Conservation (phyloP, 2,329 filamentous ascomycete species). For the Pseudogymnoascus sp. region DNA sequence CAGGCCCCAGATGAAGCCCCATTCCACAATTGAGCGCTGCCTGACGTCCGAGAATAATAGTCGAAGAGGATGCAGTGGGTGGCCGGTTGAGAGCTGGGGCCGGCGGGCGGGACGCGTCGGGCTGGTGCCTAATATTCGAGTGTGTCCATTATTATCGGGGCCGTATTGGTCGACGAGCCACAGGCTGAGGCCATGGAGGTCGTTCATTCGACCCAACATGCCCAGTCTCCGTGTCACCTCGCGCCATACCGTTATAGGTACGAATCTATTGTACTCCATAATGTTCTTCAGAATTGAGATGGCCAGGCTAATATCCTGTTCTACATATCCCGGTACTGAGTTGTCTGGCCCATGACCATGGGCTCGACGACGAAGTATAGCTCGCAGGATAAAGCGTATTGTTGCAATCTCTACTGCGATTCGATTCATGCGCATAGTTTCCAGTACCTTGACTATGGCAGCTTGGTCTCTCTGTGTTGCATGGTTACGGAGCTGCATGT, state of each 20-base stretch:
- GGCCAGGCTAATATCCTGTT: conserved; percentile 32
- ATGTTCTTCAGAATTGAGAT: conserved; percentile 43
- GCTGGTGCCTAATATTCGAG: conserved; percentile 9
- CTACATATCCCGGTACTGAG: conserved; percentile 12
- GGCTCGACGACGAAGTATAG: conserved; percentile 34
- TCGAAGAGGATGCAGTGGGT: conserved; percentile 30
- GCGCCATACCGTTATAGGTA: conserved; percentile 43
- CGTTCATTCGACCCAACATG: conserved; percentile 45
- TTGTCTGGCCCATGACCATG: conserved; percentile 19
- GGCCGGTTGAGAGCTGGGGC: conserved; percentile 16
- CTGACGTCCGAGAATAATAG: conserved; percentile 37
- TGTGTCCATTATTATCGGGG: conserved; percentile 10
- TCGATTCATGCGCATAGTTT: conserved; percentile 43
- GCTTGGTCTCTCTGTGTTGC: conserved; percentile 29
- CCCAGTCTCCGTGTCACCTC: conserved; percentile 55
- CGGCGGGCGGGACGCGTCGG: conserved; percentile 14
- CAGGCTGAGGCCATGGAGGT: conserved; percentile 46
- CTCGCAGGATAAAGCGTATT: conserved; percentile 36
- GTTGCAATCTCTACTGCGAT: conserved; percentile 38
- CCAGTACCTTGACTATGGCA: conserved; percentile 21
- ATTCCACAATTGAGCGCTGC: conserved; percentile 42
- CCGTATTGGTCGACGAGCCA: conserved; percentile 38
- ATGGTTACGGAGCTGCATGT: conserved; percentile 40
- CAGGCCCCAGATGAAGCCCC: conserved; percentile 38
- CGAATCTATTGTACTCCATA: conserved; percentile 36